phyloP scores from a whole-genome alignment of 2,329 filamentous ascomycete species.

The Sporothrix pseudoabietina region DNA sequence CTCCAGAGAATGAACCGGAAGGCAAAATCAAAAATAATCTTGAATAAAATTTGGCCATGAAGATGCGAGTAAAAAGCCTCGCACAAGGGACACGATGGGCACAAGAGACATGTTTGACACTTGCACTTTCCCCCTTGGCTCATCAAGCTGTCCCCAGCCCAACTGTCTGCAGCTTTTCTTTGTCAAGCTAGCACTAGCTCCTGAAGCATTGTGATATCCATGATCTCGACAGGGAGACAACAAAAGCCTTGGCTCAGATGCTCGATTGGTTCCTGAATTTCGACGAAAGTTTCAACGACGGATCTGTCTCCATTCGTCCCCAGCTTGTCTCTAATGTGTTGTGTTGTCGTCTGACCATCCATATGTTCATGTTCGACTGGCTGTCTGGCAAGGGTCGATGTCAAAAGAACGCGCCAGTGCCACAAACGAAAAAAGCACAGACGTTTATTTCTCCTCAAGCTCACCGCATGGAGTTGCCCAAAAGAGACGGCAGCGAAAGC shows the following conservation, averaged over 20 bases:
- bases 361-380: neutral
- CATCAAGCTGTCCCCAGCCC: neutral
- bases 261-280: neutral
- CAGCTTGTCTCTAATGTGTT: neutral
- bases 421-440: neutral
- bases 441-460: neutral
- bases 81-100: neutral
- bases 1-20: neutral
- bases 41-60: too few species aligned
- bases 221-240: neutral
- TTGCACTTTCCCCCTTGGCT: neutral
- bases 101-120: neutral
- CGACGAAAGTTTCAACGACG: conserved; percentile 12
- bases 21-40: too few species aligned
- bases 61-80: neutral
- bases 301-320: neutral
- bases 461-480: conserved; percentile 8
- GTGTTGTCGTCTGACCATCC: neutral
- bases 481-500: neutral
- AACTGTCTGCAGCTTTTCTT: neutral
- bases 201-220: conserved; percentile 1
- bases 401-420: neutral
- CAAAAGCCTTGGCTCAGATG: neutral
- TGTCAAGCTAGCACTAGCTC: neutral
- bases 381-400: neutral